A percentile compares a stretch with the other conserved stretches of the same genome.
phyloP scores from a whole-genome alignment of 805 yeast genomes.

The Hanseniaspora lindneri region DNA sequence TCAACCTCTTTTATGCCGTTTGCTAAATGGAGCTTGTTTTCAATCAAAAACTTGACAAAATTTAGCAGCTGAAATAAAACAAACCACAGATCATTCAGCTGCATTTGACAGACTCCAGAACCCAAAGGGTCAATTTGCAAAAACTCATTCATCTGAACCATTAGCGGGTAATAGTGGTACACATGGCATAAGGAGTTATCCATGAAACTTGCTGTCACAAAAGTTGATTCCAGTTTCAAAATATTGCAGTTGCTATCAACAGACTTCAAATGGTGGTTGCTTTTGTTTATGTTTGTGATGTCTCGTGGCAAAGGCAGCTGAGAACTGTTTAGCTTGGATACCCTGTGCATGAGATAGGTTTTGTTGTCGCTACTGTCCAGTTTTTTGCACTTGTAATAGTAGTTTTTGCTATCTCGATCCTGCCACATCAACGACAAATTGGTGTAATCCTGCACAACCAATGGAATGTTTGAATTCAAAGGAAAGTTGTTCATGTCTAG shows the following conservation, averaged over 20 bases:
- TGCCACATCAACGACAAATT: constrained; percentile 39
- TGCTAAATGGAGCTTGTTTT: constrained; percentile 8
- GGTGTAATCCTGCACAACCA: constrained; percentile 69
- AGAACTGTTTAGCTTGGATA: constrained; percentile 42
- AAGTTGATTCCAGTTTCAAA: constrained; percentile 64
- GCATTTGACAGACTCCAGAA: constrained; percentile 17
- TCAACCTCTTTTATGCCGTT: constrained; percentile 27
- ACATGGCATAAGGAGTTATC: constrained; percentile 64
- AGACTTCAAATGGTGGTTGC: constrained; percentile 45
- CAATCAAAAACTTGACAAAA: constrained; percentile 16
- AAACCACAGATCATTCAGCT: constrained; percentile 22
- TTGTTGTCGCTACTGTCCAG: constrained; percentile 52
- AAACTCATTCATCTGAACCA: constrained; percentile 56
- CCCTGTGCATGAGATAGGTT: constrained; percentile 61
- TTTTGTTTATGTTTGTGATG: constrained; percentile 44
- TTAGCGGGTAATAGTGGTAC: constrained; percentile 75
- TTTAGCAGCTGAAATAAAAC: constrained; percentile 73
- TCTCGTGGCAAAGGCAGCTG: constrained; percentile 42
- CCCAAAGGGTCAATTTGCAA: constrained; percentile 37
- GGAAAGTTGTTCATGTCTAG: constrained; percentile 49
- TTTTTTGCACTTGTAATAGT: constrained; percentile 69
- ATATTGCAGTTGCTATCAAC: constrained; percentile 39
- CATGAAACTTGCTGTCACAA: constrained; percentile 76
- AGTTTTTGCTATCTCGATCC: constrained; percentile 43
- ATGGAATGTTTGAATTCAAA: constrained; percentile 52